Conservation (phyloP, 768 basidiomycete species). For the Auriculariales sp. region DNA sequence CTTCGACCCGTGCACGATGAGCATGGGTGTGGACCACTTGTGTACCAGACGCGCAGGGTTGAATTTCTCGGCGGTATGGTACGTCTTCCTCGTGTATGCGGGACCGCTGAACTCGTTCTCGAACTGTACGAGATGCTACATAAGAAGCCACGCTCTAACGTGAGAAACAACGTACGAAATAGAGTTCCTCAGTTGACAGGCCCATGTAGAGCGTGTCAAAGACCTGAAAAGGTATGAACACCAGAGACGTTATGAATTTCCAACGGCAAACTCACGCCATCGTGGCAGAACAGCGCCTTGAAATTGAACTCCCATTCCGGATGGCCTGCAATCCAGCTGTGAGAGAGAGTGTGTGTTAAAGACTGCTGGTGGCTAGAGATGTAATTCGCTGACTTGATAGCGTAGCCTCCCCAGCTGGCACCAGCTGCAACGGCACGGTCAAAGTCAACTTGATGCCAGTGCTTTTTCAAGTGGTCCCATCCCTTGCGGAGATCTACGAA, state of each 20-base stretch:
- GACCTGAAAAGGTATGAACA: conserved; percentile 24
- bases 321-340: conserved; percentile 93
- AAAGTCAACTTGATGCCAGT: conserved; percentile 23
- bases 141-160: background rate
- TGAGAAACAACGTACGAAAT: conserved; percentile 46
- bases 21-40: conserved; percentile 76
- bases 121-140: conserved; percentile 30
- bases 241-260: background rate
- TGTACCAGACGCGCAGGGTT: conserved; percentile 71
- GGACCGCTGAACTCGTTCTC: conserved; percentile 78
- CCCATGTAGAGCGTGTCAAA: conserved; percentile 70
- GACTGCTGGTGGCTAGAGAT: background rate
- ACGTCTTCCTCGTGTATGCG: conserved; percentile 55
- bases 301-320: conserved; percentile 79
- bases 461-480: conserved; percentile 52
- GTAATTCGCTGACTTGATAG: conserved; percentile 52
- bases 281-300: conserved; percentile 85
- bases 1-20: conserved; percentile 76
- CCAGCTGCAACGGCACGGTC: conserved; percentile 37
- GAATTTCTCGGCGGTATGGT: conserved; percentile 44
- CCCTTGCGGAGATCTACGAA: conserved; percentile 65
- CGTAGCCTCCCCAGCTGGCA: conserved; percentile 77
- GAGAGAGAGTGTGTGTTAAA: background rate
- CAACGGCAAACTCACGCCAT: conserved; percentile 47
- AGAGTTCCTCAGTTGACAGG: conserved; percentile 84